A percentile compares a stretch with the other conserved stretches of the same genome.
These are phyloP conservation scores for Gossypium bickii DNA, from an alignment of 345 rosid species.

Conservation along the genomic window DNA sequence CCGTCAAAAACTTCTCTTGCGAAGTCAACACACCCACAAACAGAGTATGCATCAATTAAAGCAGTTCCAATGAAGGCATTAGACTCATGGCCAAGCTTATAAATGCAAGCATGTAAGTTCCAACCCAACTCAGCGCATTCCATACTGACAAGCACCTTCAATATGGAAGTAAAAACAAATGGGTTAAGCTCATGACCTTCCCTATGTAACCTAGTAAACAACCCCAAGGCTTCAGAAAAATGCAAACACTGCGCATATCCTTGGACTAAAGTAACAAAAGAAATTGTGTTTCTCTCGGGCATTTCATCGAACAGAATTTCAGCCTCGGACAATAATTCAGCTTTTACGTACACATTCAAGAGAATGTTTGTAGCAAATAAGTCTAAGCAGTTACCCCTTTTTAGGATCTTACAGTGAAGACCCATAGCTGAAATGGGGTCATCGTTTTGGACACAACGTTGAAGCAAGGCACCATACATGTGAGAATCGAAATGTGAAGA, in stretches of 20 bases:
- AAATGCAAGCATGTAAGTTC: conserved; percentile 56
- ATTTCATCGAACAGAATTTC: conserved; percentile 62
- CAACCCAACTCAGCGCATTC: conserved; percentile 44
- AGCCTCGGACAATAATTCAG: conserved; percentile 36
- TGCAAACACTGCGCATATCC: conserved; percentile 30
- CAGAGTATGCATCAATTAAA: conserved; percentile 61
- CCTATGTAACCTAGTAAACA: conserved; percentile 49
- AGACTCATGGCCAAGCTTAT: conserved; percentile 62
- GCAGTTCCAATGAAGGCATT: conserved; percentile 79
- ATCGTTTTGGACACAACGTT: conserved; percentile 49
- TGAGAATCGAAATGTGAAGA: conserved; percentile 34
- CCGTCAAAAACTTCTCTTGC: conserved; percentile 65
- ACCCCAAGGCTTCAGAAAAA: conserved; percentile 38
- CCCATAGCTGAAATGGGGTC: conserved; percentile 37
- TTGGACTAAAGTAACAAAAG: conserved; percentile 59
- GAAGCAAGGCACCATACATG: conserved; percentile 48
- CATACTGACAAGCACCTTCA: conserved; percentile 53
- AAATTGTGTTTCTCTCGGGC: conserved; percentile 55
- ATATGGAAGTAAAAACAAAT: conserved; percentile 61
- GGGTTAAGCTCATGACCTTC: conserved; percentile 81
- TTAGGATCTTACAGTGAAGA: conserved; percentile 51
- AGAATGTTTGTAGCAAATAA: conserved; percentile 62
- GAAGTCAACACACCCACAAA: conserved; percentile 43
- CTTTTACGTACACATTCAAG: conserved; percentile 45
- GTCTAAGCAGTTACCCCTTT: conserved; percentile 71